A percentile compares a stretch with the other conserved stretches of the same genome.
Evolutionary conservation across 805 yeast species (phyloP).

Genomic region (Hanseniaspora singularis): DNA sequence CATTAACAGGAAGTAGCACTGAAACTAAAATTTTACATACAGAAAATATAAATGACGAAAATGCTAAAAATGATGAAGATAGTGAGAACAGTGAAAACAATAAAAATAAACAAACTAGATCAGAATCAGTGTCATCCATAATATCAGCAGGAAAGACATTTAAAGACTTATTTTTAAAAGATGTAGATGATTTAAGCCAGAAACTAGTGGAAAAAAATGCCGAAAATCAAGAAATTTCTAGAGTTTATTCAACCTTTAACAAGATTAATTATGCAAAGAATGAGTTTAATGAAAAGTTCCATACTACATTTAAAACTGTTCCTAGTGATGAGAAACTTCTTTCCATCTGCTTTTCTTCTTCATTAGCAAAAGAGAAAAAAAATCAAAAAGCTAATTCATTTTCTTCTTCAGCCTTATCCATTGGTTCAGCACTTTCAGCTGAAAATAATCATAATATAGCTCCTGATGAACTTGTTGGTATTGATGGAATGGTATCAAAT

Average conservation of each 20-base stretch:
- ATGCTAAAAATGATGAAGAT: neutral
- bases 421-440: constrained; percentile 12
- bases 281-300: constrained; percentile 63
- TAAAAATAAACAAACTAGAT: neutral
- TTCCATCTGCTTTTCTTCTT: constrained; percentile 76
- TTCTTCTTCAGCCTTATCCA: constrained; percentile 7
- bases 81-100: neutral
- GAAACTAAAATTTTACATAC: too few relatives aligned
- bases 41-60: neutral
- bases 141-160: constrained; percentile 10
- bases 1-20: too few relatives aligned
- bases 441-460: neutral
- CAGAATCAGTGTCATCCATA: constrained; percentile 6
- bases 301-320: constrained; percentile 53
- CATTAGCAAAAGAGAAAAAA: constrained; percentile 55
- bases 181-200: too few relatives aligned
- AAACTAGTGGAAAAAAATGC: too few relatives aligned
- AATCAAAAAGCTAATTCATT: neutral
- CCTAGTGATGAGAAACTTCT: constrained; percentile 59
- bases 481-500: constrained; percentile 3
- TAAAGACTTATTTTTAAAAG: constrained; percentile 11
- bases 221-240: too few relatives aligned
- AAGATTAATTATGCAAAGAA: constrained; percentile 44
- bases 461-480: constrained; percentile 2
- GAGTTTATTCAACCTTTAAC: neutral